A percentile compares a stretch with the other conserved stretches of the same genome.
These are phyloP conservation scores for Cymbopogon flexuosus DNA, from an alignment of 202 grass and related monocot genomes.

Conservation along the genomic window DNA sequence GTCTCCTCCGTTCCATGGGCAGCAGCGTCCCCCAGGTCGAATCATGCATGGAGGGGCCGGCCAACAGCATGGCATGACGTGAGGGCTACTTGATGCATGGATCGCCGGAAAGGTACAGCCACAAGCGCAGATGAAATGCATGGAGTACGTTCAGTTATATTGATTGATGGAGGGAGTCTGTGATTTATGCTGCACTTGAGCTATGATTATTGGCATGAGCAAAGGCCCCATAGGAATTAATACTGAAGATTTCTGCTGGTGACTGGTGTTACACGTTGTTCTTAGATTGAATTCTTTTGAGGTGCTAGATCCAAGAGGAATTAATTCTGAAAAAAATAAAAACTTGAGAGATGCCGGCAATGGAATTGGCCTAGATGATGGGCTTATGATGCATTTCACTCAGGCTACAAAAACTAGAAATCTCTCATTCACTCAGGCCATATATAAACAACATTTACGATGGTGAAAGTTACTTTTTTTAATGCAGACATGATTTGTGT, in stretches of 20 bases:
- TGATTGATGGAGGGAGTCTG: no score
- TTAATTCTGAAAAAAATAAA: background rate
- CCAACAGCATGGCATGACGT: background rate
- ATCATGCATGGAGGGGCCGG: background rate
- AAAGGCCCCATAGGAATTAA: no score
- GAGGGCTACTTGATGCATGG: background rate
- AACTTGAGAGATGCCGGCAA: background rate
- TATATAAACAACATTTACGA: background rate
- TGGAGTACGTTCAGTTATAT: background rate
- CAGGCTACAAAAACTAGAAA: background rate
- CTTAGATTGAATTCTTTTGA: background rate
- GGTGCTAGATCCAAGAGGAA: background rate
- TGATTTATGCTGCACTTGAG: no score
- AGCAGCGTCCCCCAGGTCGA: background rate
- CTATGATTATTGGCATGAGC: no score
- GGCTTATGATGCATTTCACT: background rate
- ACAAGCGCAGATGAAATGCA: constrained; percentile 3
- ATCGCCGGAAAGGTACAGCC: background rate
- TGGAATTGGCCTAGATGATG: background rate
- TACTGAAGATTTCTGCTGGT: no score
- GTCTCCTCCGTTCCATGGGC: background rate
- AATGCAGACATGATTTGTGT: background rate
- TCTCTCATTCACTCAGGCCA: background rate
- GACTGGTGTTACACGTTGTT: background rate
- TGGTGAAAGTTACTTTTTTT: background rate